phyloP scores from a whole-genome alignment of 1,284 basidiomycete genomes.

The Coniferiporia weirii region DNA sequence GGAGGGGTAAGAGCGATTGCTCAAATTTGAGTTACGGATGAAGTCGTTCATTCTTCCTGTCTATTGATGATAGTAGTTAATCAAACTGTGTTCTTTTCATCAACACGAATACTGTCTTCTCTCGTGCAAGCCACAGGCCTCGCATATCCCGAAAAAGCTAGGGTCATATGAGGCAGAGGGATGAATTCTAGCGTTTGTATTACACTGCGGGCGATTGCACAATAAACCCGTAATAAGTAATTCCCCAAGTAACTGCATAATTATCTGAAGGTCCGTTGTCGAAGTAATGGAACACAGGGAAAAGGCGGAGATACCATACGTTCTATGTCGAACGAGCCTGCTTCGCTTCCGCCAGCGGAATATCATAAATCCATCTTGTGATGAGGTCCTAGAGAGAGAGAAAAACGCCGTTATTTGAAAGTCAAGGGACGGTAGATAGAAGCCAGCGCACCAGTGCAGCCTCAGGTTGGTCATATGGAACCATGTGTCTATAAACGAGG shows the following conservation, averaged over 20 bases:
- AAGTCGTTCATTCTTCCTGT: too few relatives aligned
- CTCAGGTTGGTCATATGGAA: conserved; percentile 79
- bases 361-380: conserved; percentile 46
- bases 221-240: not conserved
- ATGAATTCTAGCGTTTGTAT: not conserved
- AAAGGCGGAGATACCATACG: not conserved
- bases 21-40: too few relatives aligned
- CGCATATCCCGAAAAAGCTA: not conserved
- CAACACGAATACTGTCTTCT: too few relatives aligned
- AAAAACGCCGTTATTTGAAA: not conserved
- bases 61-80: too few relatives aligned
- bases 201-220: not conserved
- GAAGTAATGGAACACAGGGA: not conserved
- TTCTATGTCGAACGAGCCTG: not conserved
- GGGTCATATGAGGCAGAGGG: not conserved
- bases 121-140: too few relatives aligned
- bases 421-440: not conserved
- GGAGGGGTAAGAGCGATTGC: too few relatives aligned
- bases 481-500: conserved; percentile 62
- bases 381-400: conserved; percentile 39
- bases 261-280: not conserved
- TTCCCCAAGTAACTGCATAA: not conserved
- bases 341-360: conserved; percentile 29
- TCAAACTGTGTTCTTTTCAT: too few relatives aligned
- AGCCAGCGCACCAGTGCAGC: conserved; percentile 44